Base-by-base conservation (phyloP, 108 stramenopile genomes). In the Craspedostauros australis region DNA sequence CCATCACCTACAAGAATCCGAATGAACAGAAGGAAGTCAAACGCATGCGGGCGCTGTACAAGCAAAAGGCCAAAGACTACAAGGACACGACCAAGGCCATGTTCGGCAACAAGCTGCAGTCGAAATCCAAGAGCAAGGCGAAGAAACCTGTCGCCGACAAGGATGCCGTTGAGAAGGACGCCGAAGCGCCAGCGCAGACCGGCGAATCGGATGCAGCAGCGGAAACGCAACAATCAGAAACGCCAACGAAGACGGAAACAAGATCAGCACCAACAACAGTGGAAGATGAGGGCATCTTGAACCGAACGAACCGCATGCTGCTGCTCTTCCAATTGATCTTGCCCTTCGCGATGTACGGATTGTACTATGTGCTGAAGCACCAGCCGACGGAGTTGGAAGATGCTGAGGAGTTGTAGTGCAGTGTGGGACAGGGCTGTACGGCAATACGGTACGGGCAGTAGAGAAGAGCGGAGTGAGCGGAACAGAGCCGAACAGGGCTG, bases 41-140 rank as follows among this genome's bases (percentile, higher is more conserved):
- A 55, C 56, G 31, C 14, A 14, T 80, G 0, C 63, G 57, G 26
- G 33, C 8, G 4, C 60, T 70, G 34, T 66, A 60, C 38, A 57
- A 64, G 43, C 30, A 48, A 34, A 66, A 60, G 49, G 51, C 63
- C 39, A 41, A 46, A 8, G 41, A 62, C 31, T 68, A 73, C 39
- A 66, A 69, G 21, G 22, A 42, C 15, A 68, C 49, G 32, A 39
- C 50, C 14, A 69, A 70, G 39, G 58, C 21, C 9, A 75, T 73
- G 67, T 75, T 66, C 30, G 57, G 56, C 1, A 51, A 52, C 50
- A 66, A 66, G 47, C 14, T 66, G 32, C 24, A 33, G 15, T 5
- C 14, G 19, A 4, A 16, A 14, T 4, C n/a, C 34, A 18, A 30
- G 3, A 29, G 14, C 9, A 29, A 18, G 5, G 33, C 11, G 11